phyloP scores from a whole-genome alignment of 768 basidiomycete species.

The Mycena albidolilacea region DNA sequence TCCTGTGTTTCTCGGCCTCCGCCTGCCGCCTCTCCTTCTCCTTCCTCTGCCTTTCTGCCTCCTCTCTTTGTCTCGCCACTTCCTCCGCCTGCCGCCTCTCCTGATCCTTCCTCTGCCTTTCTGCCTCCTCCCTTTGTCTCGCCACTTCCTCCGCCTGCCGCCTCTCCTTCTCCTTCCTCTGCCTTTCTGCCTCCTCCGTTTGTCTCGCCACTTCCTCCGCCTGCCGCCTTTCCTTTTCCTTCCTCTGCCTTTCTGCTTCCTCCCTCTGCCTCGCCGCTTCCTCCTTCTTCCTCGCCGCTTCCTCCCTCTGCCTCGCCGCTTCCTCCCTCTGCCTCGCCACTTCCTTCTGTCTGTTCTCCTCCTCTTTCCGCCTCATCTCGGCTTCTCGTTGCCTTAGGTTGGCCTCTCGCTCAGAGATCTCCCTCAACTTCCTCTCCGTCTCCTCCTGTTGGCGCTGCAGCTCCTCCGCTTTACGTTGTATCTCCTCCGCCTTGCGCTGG shows the following conservation, averaged over 20 bases:
- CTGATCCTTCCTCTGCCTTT: too few relatives aligned
- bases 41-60: slow-evolving; percentile 42
- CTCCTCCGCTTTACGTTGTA: slow-evolving; percentile 30
- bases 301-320: slow-evolving; percentile 40
- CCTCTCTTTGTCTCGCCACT: slow-evolving; percentile 27
- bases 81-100: too few relatives aligned
- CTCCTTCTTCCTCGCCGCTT: slow-evolving; percentile 6
- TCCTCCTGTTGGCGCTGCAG: slow-evolving; percentile 39
- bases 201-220: too few relatives aligned
- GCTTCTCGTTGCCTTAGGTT: slow-evolving; percentile 35
- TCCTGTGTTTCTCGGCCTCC: slow-evolving; percentile 48
- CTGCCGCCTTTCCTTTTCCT: too few relatives aligned
- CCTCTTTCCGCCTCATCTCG: slow-evolving; percentile 38
- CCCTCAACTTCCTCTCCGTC: slow-evolving; percentile 39
- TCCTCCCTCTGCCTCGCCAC: slow-evolving; percentile 34
- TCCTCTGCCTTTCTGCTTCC: too few relatives aligned
- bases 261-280: too few relatives aligned
- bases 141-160: slow-evolving; percentile 40
- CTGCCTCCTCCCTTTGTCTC: neutral
- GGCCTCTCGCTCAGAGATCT: slow-evolving; percentile 39
- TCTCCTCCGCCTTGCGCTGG: slow-evolving; percentile 26
- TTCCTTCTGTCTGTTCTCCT: slow-evolving; percentile 40
- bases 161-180: too few relatives aligned
- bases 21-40: slow-evolving; percentile 42
- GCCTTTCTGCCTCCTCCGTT: too few relatives aligned